Conservation (phyloP, 768 basidiomycete genomes). For the Mycena leptocephala region DNA sequence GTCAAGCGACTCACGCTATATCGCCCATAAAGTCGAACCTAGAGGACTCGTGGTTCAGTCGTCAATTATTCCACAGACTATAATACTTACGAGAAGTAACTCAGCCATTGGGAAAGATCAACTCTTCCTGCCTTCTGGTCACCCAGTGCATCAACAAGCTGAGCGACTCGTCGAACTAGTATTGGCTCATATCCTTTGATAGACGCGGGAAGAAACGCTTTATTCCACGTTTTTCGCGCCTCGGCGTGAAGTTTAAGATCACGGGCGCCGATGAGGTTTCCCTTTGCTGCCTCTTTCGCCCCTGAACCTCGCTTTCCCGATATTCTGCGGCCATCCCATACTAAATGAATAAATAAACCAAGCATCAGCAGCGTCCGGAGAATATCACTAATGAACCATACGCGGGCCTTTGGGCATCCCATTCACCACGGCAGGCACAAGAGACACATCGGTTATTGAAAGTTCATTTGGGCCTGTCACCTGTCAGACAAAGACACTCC, state of each 20-base stretch:
- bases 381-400: slow-evolving; percentile 37
- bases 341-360: slow-evolving; percentile 36
- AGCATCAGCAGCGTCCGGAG: neutral
- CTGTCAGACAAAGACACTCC: neutral
- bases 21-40: slow-evolving; percentile 33
- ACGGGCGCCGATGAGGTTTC: slow-evolving; percentile 48
- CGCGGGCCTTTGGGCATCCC: slow-evolving; percentile 61
- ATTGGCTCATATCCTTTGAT: slow-evolving; percentile 28
- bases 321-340: slow-evolving; percentile 49
- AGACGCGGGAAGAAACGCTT: slow-evolving; percentile 7
- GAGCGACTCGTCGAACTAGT: slow-evolving; percentile 17
- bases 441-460: slow-evolving; percentile 53
- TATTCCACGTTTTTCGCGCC: slow-evolving; percentile 44
- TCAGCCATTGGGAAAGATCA: slow-evolving; percentile 26
- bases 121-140: neutral
- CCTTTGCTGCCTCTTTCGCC: slow-evolving; percentile 29
- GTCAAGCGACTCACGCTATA: slow-evolving; percentile 12
- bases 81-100: slow-evolving; percentile 22
- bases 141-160: slow-evolving; percentile 18
- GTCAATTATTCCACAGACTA: neutral
- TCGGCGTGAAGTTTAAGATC: slow-evolving; percentile 52
- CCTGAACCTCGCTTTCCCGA: neutral
- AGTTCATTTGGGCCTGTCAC: slow-evolving; percentile 64
- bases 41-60: too few species aligned
- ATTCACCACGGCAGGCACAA: slow-evolving; percentile 50